Evolutionary conservation across 2,329 filamentous ascomycete genomes (phyloP).

Genomic region (Trichoderma gracile): DNA sequence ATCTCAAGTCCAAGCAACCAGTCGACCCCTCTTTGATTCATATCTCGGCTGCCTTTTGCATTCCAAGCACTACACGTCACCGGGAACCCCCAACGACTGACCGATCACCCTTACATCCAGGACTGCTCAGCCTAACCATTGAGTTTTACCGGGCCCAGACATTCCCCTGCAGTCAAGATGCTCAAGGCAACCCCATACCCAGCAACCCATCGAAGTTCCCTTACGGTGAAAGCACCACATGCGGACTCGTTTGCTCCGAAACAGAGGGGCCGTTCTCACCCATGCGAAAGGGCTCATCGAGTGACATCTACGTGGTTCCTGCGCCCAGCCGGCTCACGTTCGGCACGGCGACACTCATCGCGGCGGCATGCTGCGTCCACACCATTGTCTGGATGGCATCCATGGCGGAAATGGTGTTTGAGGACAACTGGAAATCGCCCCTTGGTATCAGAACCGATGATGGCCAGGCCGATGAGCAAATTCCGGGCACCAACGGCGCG

Average conservation of each 20-base stretch:
- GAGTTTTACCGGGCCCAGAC: conserved; percentile 62
- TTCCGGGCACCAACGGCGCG: conserved; percentile 57
- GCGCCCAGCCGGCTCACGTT: conserved; percentile 58
- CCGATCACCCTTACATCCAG: conserved; percentile 35
- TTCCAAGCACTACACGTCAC: not conserved
- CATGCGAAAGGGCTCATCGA: conserved; percentile 55
- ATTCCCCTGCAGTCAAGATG: conserved; percentile 44
- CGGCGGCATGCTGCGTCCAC: conserved; percentile 65
- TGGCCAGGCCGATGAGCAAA: conserved; percentile 41
- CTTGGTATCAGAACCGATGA: conserved; percentile 35
- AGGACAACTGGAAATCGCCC: conserved; percentile 58
- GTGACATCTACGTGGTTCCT: conserved; percentile 64
- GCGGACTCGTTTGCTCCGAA: conserved; percentile 50
- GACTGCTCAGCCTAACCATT: conserved; percentile 61
- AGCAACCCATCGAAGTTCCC: conserved; percentile 44
- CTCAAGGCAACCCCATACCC: conserved; percentile 41
- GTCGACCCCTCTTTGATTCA: not conserved
- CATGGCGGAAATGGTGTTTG: conserved; percentile 64
- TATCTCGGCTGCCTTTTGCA: not conserved
- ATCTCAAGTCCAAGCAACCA: not conserved
- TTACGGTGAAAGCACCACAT: conserved; percentile 45
- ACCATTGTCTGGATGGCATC: conserved; percentile 62
- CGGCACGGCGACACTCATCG: conserved; percentile 59
- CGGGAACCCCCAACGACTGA: not conserved
- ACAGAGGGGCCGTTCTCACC: conserved; percentile 53